Percentiles rank a stretch among this genome's conserved stretches.
phyloP scores from a whole-genome alignment of 371 early-diverging fungal species.

The Actinomortierella wolfii region DNA sequence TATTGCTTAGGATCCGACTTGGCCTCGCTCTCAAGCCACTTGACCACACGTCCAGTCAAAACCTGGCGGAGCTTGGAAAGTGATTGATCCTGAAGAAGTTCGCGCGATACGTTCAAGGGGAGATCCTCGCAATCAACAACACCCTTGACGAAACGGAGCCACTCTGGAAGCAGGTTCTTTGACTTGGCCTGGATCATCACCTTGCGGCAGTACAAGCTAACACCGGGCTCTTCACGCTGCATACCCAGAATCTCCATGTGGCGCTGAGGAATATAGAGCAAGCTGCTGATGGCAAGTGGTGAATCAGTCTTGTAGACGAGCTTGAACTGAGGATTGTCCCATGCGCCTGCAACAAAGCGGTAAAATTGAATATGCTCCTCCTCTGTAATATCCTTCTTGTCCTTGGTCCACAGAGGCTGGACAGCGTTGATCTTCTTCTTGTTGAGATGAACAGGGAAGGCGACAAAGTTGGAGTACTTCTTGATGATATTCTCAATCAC shows the following conservation, averaged over 20 bases:
- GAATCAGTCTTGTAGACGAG: conserved; percentile 81
- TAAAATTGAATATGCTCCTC: conserved; percentile 94
- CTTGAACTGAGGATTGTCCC: conserved; percentile 76
- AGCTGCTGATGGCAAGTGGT: conserved; percentile 74
- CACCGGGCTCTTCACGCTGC: conserved; percentile 73
- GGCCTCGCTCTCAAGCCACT: conserved; percentile 79
- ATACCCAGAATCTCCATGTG: conserved; percentile 71
- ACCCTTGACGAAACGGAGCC: conserved; percentile 84
- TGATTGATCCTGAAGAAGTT: conserved; percentile 91
- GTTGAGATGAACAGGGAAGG: conserved; percentile 91
- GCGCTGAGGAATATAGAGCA: conserved; percentile 74
- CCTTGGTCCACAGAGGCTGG: conserved; percentile 95
- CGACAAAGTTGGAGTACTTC: conserved; percentile 97
- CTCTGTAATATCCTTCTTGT: conserved; percentile 74
- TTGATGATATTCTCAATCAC: conserved; percentile 83
- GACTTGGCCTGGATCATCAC: conserved; percentile 83
- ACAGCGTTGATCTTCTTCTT: conserved; percentile 83
- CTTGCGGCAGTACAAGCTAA: conserved; percentile 80
- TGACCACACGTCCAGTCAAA: conserved; percentile 72
- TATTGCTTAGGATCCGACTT: conserved; percentile 74
- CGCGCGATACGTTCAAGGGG: conserved; percentile 97
- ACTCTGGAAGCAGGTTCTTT: conserved; percentile 76
- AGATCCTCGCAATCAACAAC: conserved; percentile 97
- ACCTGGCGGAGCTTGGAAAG: conserved; percentile 74
- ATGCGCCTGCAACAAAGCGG: conserved; percentile 73